Base-by-base conservation (phyloP, 805 yeast genomes). In the Candida chilensis region DNA sequence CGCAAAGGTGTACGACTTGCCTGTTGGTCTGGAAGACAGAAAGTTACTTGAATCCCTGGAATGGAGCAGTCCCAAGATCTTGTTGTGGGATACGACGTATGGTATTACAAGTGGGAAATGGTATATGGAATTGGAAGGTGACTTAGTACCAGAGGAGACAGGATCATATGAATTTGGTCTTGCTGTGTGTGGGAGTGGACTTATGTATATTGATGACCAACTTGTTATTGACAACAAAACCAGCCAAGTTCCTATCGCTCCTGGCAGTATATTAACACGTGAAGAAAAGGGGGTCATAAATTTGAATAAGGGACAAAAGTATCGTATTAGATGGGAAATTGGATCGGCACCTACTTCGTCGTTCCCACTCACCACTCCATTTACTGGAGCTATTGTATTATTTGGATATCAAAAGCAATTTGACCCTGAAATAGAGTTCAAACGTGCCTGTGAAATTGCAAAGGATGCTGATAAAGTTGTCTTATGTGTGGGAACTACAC, bases 141-240 rank as follows among this genome's bases (percentile, higher is more conserved):
- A 45, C 22, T 71, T 59, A 37, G 47, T 38, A 5, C 71, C 80
- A 3, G 73, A 68, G 21, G 60, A 54, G 27, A 38, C 65, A 27
- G 77, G 68, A 7, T 56, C 47, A 10, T 74, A 67, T 42, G 64
- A 62, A 32, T 64, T 76, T 40, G 81, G 80, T 15, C 47, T 71
- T 31, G 50, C 69, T 10, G 66, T 64, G 20, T 42, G 56, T 29
- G 83, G 83, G 13, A 68, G 78, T 24, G 78, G 74, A 18, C 65
- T 63, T 44, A 36, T 77, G 15, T 77, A 58, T 39, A 45, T 75
- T 30, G 66, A 77, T 40, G 79, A 50, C 33, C 40, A 66, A 40
- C 51, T 73, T 33, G 53, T 77, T 20, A 67, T 73, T 30, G 80
- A 76, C 47, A 74, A 75, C 51, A 64, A 60, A 40, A 67, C 74